These are phyloP conservation scores for Kodamaea jinghongensis DNA, from an alignment of 805 yeast genomes.

Conservation along the genomic window DNA sequence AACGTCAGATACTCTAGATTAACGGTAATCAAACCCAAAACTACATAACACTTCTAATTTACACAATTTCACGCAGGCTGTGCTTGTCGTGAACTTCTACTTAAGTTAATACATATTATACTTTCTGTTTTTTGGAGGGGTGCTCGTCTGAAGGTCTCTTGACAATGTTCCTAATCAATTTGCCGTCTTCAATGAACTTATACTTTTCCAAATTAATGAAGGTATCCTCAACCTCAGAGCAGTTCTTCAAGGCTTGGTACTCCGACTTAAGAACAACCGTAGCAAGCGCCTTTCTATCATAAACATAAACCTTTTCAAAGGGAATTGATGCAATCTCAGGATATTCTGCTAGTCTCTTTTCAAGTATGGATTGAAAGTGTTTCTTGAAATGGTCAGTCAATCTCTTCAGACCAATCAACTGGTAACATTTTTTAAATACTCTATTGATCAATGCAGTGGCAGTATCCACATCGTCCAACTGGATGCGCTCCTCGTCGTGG, in stretches of 20 bases:
- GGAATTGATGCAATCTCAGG: conserved; percentile 35
- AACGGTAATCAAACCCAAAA: no score
- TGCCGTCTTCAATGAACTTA: conserved; percentile 54
- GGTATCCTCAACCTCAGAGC: conserved; percentile 29
- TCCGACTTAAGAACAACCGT: conserved; percentile 57
- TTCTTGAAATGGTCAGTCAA: conserved; percentile 40
- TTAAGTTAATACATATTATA: conserved; percentile 4
- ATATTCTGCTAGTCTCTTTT: conserved; percentile 44
- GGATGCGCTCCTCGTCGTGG: conserved; percentile 22
- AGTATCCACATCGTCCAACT: conserved; percentile 15
- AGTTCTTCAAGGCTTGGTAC: conserved; percentile 44
- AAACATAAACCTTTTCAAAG: conserved; percentile 9
- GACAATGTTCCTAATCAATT: conserved; percentile 54
- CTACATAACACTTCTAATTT: no score
- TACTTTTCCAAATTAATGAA: conserved; percentile 28
- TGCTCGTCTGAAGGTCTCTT: conserved; percentile 31
- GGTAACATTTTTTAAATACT: conserved; percentile 57
- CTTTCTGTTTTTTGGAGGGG: conserved; percentile 5
- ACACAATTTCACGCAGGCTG: no score
- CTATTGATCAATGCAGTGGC: conserved; percentile 43
- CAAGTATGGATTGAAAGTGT: conserved; percentile 32
- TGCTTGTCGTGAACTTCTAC: neutral
- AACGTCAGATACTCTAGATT: no score
- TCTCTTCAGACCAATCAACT: conserved; percentile 50
- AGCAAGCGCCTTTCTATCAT: conserved; percentile 45